Percentiles rank a stretch among this genome's conserved stretches.
Conservation (phyloP, 768 basidiomycete species). For the Leccinum uliginosum region DNA sequence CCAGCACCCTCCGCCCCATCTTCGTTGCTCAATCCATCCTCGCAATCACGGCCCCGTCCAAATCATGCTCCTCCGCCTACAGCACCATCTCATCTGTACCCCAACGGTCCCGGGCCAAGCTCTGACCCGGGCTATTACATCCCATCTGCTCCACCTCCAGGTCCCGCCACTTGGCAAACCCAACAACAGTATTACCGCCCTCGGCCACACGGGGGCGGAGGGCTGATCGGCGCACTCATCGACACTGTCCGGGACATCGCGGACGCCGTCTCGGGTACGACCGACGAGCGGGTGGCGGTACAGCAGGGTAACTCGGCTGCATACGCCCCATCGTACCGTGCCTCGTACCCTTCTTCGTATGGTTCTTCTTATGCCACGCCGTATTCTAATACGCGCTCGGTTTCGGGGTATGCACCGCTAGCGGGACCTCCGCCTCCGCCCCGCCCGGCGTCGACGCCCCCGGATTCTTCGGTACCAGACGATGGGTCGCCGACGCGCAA, state of each 20-base stretch:
- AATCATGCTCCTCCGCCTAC: not conserved
- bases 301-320: conserved; percentile 17
- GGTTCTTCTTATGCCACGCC: conserved; percentile 9
- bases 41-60: not conserved
- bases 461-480: conserved; percentile 27
- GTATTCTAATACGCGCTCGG: not conserved
- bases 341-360: not conserved
- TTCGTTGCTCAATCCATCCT: not conserved
- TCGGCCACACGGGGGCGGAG: conserved; percentile 17
- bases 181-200: conserved; percentile 15
- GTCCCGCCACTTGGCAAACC: conserved; percentile 20
- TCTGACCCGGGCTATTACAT: conserved; percentile 1
- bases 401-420: conserved; percentile 12
- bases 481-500: conserved; percentile 60
- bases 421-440: conserved; percentile 1
- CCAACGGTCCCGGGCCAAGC: not conserved
- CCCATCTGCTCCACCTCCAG: conserved; percentile 6
- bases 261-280: conserved; percentile 24
- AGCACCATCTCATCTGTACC: not conserved
- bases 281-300: conserved; percentile 15
- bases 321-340: conserved; percentile 6
- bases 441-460: conserved; percentile 15
- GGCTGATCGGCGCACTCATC: conserved; percentile 24
- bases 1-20: conserved; percentile 25
- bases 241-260: conserved; percentile 27